Percentiles rank a stretch among this genome's conserved stretches.
These are phyloP conservation scores for Naganishia vishniacii DNA, from an alignment of 768 basidiomycete species.

Conservation along the genomic window DNA sequence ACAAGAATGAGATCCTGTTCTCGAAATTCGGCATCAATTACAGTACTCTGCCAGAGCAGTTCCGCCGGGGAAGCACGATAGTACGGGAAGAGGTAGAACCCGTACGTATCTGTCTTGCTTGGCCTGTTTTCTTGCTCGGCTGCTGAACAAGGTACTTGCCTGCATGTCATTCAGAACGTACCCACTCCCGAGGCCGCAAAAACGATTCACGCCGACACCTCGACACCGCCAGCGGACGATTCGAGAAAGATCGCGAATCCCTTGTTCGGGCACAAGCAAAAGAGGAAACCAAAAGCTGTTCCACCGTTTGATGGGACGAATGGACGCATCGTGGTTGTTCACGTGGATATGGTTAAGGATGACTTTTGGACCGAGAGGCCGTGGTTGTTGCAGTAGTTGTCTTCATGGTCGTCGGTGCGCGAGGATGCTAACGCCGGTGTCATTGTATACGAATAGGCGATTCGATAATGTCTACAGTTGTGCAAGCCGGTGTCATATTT, in stretches of 20 bases:
- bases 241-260: not conserved
- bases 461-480: too few relatives aligned
- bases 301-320: conserved; percentile 48
- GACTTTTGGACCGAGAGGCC: conserved; percentile 69
- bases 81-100: conserved; percentile 56
- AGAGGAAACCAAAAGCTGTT: conserved; percentile 48
- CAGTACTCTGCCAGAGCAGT: conserved; percentile 65
- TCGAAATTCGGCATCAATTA: conserved; percentile 80
- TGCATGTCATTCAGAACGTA: not conserved
- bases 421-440: too few relatives aligned
- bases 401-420: not conserved
- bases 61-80: conserved; percentile 77
- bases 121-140: too few relatives aligned
- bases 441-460: too few relatives aligned
- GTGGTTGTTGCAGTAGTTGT: conserved; percentile 37
- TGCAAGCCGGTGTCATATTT: too few relatives aligned
- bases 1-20: conserved; percentile 89
- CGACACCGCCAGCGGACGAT: not conserved
- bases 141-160: too few relatives aligned
- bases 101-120: not conserved
- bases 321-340: conserved; percentile 57
- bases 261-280: conserved; percentile 28
- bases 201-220: not conserved
- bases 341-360: conserved; percentile 78
- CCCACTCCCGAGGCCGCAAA: not conserved